Conservation (phyloP, 2,329 filamentous ascomycete species). For the Chrysoporthe puriensis region DNA sequence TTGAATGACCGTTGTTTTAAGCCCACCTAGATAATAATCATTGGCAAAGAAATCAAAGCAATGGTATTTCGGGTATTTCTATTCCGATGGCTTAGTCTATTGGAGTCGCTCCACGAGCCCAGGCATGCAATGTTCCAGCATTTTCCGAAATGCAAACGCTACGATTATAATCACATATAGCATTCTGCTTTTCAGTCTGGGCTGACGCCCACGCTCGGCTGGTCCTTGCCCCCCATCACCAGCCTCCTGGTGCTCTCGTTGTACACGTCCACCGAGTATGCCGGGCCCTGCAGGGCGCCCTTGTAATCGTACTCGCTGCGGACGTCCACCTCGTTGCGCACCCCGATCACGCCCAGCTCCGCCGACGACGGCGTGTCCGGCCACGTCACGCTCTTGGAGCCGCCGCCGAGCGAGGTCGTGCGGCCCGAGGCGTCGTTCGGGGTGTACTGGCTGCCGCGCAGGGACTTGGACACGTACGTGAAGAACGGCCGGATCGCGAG, state of each 20-base stretch:
- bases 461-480: slow-evolving; percentile 9
- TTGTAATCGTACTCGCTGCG: slow-evolving; percentile 13
- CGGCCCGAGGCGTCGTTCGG: background rate
- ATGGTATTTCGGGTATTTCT: too few relatives aligned
- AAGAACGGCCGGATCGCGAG: slow-evolving; percentile 26
- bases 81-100: too few relatives aligned
- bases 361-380: slow-evolving; percentile 9
- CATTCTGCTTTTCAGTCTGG: background rate
- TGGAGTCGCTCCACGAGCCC: too few relatives aligned
- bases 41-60: too few relatives aligned
- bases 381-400: slow-evolving; percentile 17
- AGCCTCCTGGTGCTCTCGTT: slow-evolving; percentile 21
- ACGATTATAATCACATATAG: background rate
- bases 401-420: slow-evolving; percentile 1
- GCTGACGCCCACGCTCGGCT: background rate
- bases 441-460: slow-evolving; percentile 14
- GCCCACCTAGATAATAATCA: too few relatives aligned
- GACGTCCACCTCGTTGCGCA: slow-evolving; percentile 19
- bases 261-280: slow-evolving; percentile 21
- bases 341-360: slow-evolving; percentile 22
- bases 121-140: too few relatives aligned
- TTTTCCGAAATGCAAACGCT: background rate
- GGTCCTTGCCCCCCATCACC: slow-evolving; percentile 7
- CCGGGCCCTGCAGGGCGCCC: background rate
- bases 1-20: too few relatives aligned